Evolutionary conservation across 148 eudicot species (phyloP).

Genomic region (Fallopia convolvulus): DNA sequence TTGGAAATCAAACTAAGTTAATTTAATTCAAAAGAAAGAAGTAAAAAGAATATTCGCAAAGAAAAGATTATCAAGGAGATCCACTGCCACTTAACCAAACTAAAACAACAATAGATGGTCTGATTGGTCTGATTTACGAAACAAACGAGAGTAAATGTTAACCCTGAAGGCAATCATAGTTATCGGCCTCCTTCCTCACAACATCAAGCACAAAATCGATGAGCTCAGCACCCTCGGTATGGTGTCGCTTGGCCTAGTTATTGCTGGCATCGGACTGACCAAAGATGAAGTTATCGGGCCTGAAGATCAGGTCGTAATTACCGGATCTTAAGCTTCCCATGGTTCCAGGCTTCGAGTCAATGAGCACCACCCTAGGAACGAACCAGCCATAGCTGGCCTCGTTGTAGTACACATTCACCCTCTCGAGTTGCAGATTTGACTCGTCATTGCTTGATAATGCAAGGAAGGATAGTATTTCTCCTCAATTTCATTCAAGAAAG

Average conservation of each 20-base stretch:
- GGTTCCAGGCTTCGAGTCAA: slow-evolving; percentile 15
- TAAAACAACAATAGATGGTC: background rate
- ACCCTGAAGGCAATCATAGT: slow-evolving; percentile 24
- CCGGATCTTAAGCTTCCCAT: slow-evolving; percentile 16
- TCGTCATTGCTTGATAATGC: too few relatives aligned
- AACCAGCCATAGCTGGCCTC: slow-evolving; percentile 19
- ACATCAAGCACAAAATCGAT: slow-evolving; percentile 26
- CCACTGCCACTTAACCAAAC: background rate
- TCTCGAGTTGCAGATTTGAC: slow-evolving; percentile 12
- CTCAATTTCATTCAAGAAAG: too few relatives aligned
- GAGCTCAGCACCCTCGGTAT: slow-evolving; percentile 26
- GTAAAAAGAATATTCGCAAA: too few relatives aligned
- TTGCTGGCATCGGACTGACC: background rate
- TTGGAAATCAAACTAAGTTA: background rate
- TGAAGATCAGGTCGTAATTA: slow-evolving; percentile 1
- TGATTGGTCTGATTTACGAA: too few relatives aligned
- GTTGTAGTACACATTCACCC: slow-evolving; percentile 19
- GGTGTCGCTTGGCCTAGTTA: slow-evolving; percentile 10
- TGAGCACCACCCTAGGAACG: slow-evolving; percentile 17
- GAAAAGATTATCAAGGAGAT: background rate
- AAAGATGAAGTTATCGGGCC: background rate
- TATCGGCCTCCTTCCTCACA: slow-evolving; percentile 25
- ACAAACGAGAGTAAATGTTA: background rate
- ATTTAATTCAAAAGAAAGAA: too few relatives aligned
- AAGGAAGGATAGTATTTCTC: too few relatives aligned